Evolutionary conservation across 768 basidiomycete species (phyloP).

Genomic region (Hydnomerulius pinastri): DNA sequence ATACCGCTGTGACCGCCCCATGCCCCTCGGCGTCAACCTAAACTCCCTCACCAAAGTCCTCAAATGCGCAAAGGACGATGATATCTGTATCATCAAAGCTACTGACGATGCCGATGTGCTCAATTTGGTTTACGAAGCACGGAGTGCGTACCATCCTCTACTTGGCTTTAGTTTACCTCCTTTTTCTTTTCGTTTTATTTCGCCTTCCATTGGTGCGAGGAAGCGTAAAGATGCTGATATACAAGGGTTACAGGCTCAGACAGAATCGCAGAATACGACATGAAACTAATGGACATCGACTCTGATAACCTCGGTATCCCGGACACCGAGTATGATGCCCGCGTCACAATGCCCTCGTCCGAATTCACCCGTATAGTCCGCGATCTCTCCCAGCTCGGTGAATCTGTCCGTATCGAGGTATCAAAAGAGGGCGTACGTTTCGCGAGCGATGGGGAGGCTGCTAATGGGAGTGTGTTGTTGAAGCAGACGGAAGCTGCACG

Average conservation of each 20-base stretch:
- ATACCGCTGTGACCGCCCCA: constrained; percentile 94
- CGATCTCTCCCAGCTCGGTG: constrained; percentile 87
- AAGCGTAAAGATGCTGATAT: background rate
- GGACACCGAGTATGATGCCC: constrained; percentile 95
- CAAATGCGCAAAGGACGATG: constrained; percentile 97
- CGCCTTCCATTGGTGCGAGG: too few species aligned
- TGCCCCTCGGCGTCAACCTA: constrained; percentile 89
- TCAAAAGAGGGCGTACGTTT: constrained; percentile 95
- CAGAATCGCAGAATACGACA: constrained; percentile 95
- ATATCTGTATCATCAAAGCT: constrained; percentile 88
- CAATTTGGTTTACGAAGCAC: constrained; percentile 87
- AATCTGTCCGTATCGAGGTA: constrained; percentile 94
- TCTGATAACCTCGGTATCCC: constrained; percentile 93
- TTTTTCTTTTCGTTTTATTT: too few species aligned
- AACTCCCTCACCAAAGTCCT: constrained; percentile 90
- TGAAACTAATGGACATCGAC: constrained; percentile 99
- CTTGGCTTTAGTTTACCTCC: background rate
- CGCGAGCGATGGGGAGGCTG: constrained; percentile 89
- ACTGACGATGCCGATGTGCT: constrained; percentile 88
- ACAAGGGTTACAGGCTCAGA: constrained; percentile 63
- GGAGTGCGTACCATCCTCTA: constrained; percentile 58
- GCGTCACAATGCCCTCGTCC: constrained; percentile 78
- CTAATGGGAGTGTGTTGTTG: constrained; percentile 84
- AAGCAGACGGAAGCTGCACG: constrained; percentile 66
- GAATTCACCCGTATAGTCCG: constrained; percentile 94